Evolutionary conservation across 1,139 yeast species (phyloP), one percentile per base, ranked within the genome.

Genomic region (Wickerhamiella infanticola): DNA sequence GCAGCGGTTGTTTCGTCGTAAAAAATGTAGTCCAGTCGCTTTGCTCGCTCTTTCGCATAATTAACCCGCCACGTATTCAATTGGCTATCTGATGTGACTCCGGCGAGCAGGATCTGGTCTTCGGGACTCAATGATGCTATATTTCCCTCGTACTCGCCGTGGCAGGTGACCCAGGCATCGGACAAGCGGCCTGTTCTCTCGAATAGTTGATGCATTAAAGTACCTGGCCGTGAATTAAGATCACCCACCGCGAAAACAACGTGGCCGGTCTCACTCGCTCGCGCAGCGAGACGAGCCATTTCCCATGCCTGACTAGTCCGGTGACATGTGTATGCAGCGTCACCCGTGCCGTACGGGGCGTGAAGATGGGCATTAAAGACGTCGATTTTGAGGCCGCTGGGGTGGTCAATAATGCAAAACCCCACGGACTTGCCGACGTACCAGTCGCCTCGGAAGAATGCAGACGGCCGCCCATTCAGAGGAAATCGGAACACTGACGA

Each of bases 271-370:
- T 68, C 70, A 43, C 71, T 70, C 43, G 90, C 72, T 44, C 79
- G 63, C 33, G 71, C 70, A 1, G 83, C 78, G 44, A 86, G 51
- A 47, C 77, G 74, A 25, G 90, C 72, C 59, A 93, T 75, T 60
- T 88, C 96, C 97, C 97, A 90, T 0, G 97, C 97, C 63, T 90
- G 99, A 50, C 94, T 77, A 0, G 95, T 80, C 46, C 98, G 68
- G 60, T 90, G 97, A 54, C 95, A 83, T 3, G 79, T 69, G 60
- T 93, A 90, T 4, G 93, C 81, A 4, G 94, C 93, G 63, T 85
- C 95, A 0, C 97, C 97, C 0, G 68, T 65, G 0, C 93, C 76
- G 59, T 90, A 90, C 0, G 99, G 98, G 1, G 99, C 98, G 64
- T 90, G 99, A 90, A 93, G 81, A 60, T 90, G 99, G 18, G 94